These are phyloP conservation scores for Westerdykella sp. DNA, from an alignment of 2,329 filamentous ascomycete genomes.

Conservation along the genomic window DNA sequence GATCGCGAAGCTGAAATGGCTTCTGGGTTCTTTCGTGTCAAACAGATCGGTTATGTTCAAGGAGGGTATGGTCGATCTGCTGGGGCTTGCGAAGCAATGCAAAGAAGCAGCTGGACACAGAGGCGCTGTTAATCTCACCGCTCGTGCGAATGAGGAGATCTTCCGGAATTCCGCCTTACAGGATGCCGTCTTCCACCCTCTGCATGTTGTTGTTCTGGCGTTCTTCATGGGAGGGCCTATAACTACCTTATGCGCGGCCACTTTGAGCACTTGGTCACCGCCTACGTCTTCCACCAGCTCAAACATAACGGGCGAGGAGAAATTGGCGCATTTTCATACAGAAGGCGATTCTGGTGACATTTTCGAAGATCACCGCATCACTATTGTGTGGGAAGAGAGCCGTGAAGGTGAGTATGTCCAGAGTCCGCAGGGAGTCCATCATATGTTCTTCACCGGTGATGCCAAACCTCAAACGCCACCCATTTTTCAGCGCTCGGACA, in stretches of 20 bases:
- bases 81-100: too few relatives aligned
- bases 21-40: too few relatives aligned
- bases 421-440: too few relatives aligned
- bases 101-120: too few relatives aligned
- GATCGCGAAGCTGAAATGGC: too few relatives aligned
- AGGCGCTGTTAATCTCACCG: too few relatives aligned
- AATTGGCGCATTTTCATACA: conserved; percentile 2
- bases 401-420: background rate
- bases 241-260: conserved; percentile 8
- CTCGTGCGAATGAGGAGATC: too few relatives aligned
- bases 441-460: conserved; percentile 1
- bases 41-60: too few relatives aligned
- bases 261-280: conserved; percentile 7
- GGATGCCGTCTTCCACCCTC: conserved; percentile 5
- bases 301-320: too few relatives aligned
- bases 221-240: conserved; percentile 11
- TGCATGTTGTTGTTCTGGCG: conserved; percentile 8
- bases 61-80: too few relatives aligned
- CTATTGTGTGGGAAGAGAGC: conserved; percentile 7
- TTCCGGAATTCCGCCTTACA: background rate
- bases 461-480: conserved; percentile 1
- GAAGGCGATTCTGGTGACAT: conserved; percentile 7
- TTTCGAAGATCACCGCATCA: conserved; percentile 7
- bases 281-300: background rate
- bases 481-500: background rate